A percentile compares a stretch with the other conserved stretches of the same genome.
phyloP scores from a whole-genome alignment of 2,329 filamentous ascomycete genomes.

The Arachnomyces sp. region DNA sequence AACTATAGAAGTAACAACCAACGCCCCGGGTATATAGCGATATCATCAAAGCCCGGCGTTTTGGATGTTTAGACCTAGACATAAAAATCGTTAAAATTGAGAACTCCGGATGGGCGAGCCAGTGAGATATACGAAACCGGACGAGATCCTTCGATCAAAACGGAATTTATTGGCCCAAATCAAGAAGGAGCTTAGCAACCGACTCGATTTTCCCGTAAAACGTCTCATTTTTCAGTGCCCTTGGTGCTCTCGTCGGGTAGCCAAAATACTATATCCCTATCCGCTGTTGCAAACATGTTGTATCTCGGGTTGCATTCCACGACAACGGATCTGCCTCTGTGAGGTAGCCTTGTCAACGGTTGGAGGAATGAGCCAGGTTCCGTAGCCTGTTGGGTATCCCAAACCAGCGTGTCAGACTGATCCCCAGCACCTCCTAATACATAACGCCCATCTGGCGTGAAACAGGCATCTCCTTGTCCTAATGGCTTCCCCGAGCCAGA shows the following conservation, averaged over 20 bases:
- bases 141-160: too few relatives aligned
- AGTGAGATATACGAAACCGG: too few relatives aligned
- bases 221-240: slow-evolving; percentile 24
- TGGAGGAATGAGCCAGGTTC: slow-evolving; percentile 47
- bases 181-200: too few relatives aligned
- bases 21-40: too few relatives aligned
- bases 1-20: background rate
- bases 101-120: too few relatives aligned
- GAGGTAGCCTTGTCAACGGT: slow-evolving; percentile 32
- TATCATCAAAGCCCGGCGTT: too few relatives aligned
- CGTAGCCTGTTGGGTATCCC: slow-evolving; percentile 63
- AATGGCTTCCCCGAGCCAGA: slow-evolving; percentile 48
- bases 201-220: slow-evolving; percentile 1
- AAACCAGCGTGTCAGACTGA: slow-evolving; percentile 68
- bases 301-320: slow-evolving; percentile 84
- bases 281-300: slow-evolving; percentile 85
- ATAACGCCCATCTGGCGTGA: slow-evolving; percentile 82
- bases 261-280: slow-evolving; percentile 77
- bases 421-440: slow-evolving; percentile 70
- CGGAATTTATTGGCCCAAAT: too few relatives aligned
- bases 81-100: too few relatives aligned
- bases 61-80: background rate
- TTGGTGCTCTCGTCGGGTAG: slow-evolving; percentile 54
- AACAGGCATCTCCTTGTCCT: slow-evolving; percentile 69
- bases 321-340: slow-evolving; percentile 58